Base-by-base conservation (phyloP, 352 stramenopile species). In the Pythium phragmitis region DNA sequence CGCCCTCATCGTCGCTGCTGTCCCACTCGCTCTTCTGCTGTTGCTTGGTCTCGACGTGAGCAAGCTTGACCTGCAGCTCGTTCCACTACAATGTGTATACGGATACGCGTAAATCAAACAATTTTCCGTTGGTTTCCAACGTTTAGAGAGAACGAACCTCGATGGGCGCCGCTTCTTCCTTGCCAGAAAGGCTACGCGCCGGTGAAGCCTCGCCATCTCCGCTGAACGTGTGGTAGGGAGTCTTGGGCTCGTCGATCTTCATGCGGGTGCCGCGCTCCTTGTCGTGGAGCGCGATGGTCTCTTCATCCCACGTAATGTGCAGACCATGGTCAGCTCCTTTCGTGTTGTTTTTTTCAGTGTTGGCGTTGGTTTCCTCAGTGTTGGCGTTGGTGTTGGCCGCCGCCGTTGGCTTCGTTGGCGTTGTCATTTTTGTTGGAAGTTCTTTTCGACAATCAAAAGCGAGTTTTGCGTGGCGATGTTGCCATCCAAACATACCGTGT, bases 201-300 rank as follows among this genome's bases (percentile, higher is more conserved):
- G 80, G 82, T 23, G 80, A 89, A 19, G 21, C 68, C 2, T 55
- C 62, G 28, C 78, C 71, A 26, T 72, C 67, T 11, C 47, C 36
- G 21, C 65, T 66, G 68, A 90, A 92, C 66, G 91, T 90, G 57
- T 94, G 76, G 61, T 96, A 98, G 21, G 92, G 92, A 56, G 92
- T 98, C 65, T 97, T 89, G 51, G 92, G 91, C 75, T 98, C 92
- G 56, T 97, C 86, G 65, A 98, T 98, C 74, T 97, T 97, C 80
- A 96, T 92, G 50, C 92, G 87, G 57, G 92, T 98, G 60, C 92
- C 92, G 30, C 92, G 78, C 33, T 96, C 79, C 60, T 95, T 77
- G 70, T 98, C 82, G 65, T 98, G 92, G 55, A 88, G 78, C 19
- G 86, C 85, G 68, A 98, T 97, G 19, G 88, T 97, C 55, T 92